Conservation (phyloP, 2,329 filamentous ascomycete species). For the Epichloe gansuensis region DNA sequence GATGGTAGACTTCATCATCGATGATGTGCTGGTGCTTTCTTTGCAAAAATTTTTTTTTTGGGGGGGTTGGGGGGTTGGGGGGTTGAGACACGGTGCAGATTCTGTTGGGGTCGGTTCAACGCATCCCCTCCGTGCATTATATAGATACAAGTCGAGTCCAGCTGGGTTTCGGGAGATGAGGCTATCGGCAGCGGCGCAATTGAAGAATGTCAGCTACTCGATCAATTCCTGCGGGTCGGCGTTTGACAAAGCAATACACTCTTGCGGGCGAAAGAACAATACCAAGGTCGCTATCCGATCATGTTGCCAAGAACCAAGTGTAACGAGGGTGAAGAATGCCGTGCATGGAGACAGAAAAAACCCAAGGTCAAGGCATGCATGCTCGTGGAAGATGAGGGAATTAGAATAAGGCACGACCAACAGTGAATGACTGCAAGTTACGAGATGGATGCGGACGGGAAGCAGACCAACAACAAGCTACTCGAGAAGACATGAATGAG, state of each 20-base stretch:
- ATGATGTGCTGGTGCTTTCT: not conserved
- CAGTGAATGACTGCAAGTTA: not conserved
- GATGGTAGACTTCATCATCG: not conserved
- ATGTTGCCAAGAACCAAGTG: not conserved
- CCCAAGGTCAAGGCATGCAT: too few species aligned
- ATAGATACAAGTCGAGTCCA: not conserved
- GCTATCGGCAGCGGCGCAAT: not conserved
- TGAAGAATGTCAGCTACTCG: not conserved
- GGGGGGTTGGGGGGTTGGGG: not conserved
- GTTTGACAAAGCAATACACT: not conserved
- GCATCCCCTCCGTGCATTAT: not conserved
- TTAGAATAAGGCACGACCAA: not conserved
- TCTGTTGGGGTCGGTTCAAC: not conserved
- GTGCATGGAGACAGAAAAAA: not conserved
- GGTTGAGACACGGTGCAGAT: not conserved
- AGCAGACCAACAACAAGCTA: not conserved
- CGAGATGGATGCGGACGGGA: not conserved
- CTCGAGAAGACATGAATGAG: not conserved
- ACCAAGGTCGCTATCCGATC: not conserved
- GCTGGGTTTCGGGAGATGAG: not conserved
- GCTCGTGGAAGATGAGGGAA: not conserved
- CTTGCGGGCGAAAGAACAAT: not conserved
- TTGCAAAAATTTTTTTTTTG: too few species aligned
- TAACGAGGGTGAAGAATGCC: not conserved
- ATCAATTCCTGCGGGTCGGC: not conserved